A percentile compares a stretch with the other conserved stretches of the same genome.
Evolutionary conservation across 495 filamentous ascomycete species (phyloP).

Genomic region (Neurospora africana): DNA sequence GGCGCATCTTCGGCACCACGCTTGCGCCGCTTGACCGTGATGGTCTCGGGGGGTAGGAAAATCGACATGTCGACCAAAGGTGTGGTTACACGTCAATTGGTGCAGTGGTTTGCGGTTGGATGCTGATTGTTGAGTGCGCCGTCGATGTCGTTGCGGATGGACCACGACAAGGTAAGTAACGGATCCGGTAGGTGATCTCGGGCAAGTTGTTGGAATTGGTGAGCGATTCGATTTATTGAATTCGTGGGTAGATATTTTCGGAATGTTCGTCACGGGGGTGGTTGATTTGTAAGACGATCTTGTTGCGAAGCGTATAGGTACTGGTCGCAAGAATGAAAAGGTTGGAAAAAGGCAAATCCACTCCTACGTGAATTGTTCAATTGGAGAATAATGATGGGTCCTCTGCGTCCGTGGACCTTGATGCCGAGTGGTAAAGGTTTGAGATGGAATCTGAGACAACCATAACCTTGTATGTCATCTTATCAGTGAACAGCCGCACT

Average conservation of each 20-base stretch:
- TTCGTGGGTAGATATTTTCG: neutral
- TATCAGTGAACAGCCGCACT: neutral
- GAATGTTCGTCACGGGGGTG: neutral
- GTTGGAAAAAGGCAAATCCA: neutral
- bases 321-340: neutral
- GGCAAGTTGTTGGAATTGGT: neutral
- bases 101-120: neutral
- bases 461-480: neutral
- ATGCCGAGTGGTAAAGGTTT: neutral
- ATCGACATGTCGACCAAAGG: slow-evolving; percentile 26
- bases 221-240: neutral
- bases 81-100: neutral
- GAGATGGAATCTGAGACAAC: neutral
- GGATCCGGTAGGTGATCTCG: neutral
- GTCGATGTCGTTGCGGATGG: neutral
- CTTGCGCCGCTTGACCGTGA: slow-evolving; percentile 48
- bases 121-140: neutral
- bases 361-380: neutral
- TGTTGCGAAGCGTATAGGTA: neutral
- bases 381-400: neutral
- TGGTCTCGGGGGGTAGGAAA: slow-evolving; percentile 35
- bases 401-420: neutral
- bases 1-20: slow-evolving; percentile 38
- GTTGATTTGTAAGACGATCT: neutral
- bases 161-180: neutral